Conservation (phyloP, 1,284 basidiomycete species). For the Fomitopsis palustris region DNA sequence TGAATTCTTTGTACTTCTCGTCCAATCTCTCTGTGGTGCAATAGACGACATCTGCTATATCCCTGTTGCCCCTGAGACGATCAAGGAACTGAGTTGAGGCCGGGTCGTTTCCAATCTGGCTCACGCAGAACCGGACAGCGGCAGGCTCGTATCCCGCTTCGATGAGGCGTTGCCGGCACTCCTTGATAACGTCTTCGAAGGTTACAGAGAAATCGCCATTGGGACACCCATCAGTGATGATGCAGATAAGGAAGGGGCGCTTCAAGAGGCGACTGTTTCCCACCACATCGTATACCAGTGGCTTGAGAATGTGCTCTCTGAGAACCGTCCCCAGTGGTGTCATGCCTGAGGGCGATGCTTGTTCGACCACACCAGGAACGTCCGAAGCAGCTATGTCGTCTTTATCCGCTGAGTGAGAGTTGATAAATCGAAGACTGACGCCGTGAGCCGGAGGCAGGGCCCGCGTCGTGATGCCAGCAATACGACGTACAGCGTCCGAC, state of each 20-base stretch:
- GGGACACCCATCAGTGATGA: not conserved
- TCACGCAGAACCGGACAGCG: not conserved
- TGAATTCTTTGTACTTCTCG: not conserved
- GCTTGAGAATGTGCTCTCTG: not conserved
- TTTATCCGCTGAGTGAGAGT: not conserved
- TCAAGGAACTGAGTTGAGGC: not conserved
- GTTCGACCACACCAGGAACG: not conserved
- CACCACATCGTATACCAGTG: not conserved
- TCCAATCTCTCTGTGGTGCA: not conserved
- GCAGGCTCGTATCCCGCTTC: not conserved
- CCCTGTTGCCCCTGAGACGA: not conserved
- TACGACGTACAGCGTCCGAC: not conserved
- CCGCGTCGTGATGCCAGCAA: not conserved
- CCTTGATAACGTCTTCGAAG: not conserved
- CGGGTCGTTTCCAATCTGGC: not conserved
- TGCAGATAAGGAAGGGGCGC: not conserved
- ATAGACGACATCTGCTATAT: not conserved
- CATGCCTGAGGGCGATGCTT: not conserved
- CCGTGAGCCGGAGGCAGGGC: not conserved
- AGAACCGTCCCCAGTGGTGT: not conserved
- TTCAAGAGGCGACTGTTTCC: not conserved
- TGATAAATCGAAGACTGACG: not conserved
- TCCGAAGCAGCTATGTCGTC: not conserved
- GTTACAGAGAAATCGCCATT: not conserved
- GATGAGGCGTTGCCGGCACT: not conserved